Conservation (phyloP, 1,139 yeast genomes). For the Arxiozyma telluris region DNA sequence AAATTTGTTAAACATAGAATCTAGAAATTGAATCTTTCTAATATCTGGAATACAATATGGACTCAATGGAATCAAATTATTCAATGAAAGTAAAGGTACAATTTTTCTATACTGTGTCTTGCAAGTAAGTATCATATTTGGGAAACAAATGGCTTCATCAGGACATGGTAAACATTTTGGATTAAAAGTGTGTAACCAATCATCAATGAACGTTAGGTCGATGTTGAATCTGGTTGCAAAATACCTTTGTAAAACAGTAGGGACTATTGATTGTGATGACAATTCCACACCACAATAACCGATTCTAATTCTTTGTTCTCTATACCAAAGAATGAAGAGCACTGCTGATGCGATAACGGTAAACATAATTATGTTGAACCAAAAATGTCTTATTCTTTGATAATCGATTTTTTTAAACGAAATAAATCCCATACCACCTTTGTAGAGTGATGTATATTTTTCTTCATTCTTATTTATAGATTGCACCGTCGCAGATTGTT, state of each 20-base stretch:
- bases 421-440: conserved; percentile 9
- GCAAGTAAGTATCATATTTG: conserved; percentile 48
- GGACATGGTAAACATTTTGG: conserved; percentile 75
- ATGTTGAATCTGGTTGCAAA: not conserved
- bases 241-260: not conserved
- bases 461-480: not conserved
- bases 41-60: conserved; percentile 61
- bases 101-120: conserved; percentile 50
- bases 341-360: not conserved
- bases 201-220: not conserved
- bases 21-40: conserved; percentile 54
- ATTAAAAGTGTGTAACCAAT: conserved; percentile 20
- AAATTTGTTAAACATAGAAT: conserved; percentile 52
- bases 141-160: conserved; percentile 59
- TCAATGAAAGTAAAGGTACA: conserved; percentile 28
- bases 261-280: conserved; percentile 6
- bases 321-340: conserved; percentile 43
- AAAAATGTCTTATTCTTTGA: too few relatives aligned
- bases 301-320: conserved; percentile 46
- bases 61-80: conserved; percentile 47
- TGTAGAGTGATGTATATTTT: too few relatives aligned
- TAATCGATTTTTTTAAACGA: not conserved
- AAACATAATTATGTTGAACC: not conserved
- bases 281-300: conserved; percentile 55
- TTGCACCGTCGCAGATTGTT: not conserved